These are phyloP conservation scores for Tuber microsphaerosporum DNA, from an alignment of 495 filamentous ascomycete genomes.

Conservation along the genomic window DNA sequence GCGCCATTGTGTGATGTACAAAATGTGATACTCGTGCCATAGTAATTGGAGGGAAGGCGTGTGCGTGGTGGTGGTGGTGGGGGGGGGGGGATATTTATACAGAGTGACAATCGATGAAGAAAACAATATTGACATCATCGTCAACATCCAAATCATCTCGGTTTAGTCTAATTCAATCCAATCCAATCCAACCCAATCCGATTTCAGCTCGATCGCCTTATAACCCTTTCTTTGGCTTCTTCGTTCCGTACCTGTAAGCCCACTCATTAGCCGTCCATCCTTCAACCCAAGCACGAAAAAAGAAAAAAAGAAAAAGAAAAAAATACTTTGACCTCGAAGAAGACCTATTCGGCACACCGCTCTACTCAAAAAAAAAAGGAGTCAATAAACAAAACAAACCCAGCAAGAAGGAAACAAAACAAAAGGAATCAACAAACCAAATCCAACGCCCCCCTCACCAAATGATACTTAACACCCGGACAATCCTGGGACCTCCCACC, in stretches of 20 bases:
- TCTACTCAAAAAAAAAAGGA: conserved; percentile 48
- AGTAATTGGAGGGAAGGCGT: background rate
- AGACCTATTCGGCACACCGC: conserved; percentile 77
- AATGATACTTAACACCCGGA: conserved; percentile 91
- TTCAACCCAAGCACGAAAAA: background rate
- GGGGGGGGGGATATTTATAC: background rate
- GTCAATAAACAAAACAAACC: background rate
- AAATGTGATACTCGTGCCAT: background rate
- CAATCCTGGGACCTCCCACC: conserved; percentile 93
- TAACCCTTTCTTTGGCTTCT: conserved; percentile 79
- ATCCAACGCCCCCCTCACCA: conserved; percentile 88
- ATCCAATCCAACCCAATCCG: background rate
- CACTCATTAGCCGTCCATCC: background rate
- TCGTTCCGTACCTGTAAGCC: conserved; percentile 59
- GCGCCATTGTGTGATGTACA: background rate
- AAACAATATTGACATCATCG: background rate
- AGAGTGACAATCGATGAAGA: background rate
- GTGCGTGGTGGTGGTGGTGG: background rate
- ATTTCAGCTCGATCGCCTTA: conserved; percentile 6
- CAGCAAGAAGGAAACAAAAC: background rate
- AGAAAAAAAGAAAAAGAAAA: background rate
- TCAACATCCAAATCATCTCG: background rate
- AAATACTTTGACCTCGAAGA: conserved; percentile 76
- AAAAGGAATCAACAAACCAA: conserved; percentile 60
- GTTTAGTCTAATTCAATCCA: background rate